phyloP scores from a whole-genome alignment of 169 alveolate genomes.

The Toxoplasma gondii region DNA sequence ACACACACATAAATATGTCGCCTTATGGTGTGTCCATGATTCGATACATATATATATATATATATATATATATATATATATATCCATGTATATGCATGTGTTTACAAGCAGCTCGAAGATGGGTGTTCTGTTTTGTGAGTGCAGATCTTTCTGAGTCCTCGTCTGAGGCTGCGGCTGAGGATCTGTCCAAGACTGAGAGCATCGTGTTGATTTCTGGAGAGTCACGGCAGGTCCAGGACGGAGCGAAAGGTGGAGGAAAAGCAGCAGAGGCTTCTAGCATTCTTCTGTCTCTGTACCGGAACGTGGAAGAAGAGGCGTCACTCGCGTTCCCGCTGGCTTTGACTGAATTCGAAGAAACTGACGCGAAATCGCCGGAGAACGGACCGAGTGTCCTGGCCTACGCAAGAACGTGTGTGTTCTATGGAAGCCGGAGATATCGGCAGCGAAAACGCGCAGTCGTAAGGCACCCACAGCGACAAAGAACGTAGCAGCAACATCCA shows the following conservation, averaged over 20 bases:
- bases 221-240: too few relatives aligned
- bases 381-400: background rate
- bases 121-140: background rate
- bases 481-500: too few relatives aligned
- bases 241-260: background rate
- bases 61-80: slow-evolving; percentile 14
- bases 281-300: background rate
- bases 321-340: background rate
- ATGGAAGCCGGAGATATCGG: background rate
- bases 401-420: background rate
- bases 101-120: too few relatives aligned
- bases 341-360: background rate
- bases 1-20: too few relatives aligned
- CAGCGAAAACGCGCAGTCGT: background rate
- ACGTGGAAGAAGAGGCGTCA: background rate
- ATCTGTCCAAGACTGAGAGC: background rate
- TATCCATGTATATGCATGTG: background rate
- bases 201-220: too few relatives aligned
- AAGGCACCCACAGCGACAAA: background rate
- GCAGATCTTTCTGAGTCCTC: background rate
- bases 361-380: background rate
- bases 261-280: background rate
- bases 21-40: too few relatives aligned
- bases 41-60: background rate
- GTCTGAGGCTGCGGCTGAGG: background rate